Conservation (phyloP, 2,329 filamentous ascomycete genomes). For the Biscogniauxia sp. region DNA sequence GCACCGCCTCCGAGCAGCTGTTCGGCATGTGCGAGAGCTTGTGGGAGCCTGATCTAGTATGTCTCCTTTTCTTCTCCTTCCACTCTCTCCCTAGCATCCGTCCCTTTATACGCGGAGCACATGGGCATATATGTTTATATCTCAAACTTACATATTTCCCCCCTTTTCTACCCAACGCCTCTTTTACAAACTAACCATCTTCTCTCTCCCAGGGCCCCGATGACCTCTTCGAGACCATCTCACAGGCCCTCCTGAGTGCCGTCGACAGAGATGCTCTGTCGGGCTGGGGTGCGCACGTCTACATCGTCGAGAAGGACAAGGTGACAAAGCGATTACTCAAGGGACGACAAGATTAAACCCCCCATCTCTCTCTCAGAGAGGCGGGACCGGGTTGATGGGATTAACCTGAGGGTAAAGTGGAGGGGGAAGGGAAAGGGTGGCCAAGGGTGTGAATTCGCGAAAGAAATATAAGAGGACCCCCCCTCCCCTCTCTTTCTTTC, state of each 20-base stretch:
- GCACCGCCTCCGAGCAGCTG: conserved; percentile 93
- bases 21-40: conserved; percentile 98
- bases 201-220: conserved; percentile 66
- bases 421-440: too few species aligned
- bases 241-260: conserved; percentile 90
- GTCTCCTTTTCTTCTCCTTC: conserved; percentile 31
- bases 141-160: background rate
- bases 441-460: too few species aligned
- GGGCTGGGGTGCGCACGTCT: conserved; percentile 97
- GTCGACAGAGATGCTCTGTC: conserved; percentile 95
- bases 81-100: too few species aligned
- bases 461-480: too few species aligned
- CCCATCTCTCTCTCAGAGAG: background rate
- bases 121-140: background rate
- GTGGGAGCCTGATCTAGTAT: conserved; percentile 95
- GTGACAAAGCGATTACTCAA: conserved; percentile 98
- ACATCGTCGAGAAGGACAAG: conserved; percentile 99
- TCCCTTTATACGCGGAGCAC: background rate
- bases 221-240: conserved; percentile 97
- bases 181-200: background rate
- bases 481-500: too few species aligned
- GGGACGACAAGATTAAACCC: conserved; percentile 82
- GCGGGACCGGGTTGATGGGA: background rate
- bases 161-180: too few species aligned
- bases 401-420: too few species aligned